phyloP scores from a whole-genome alignment of 2,329 filamentous ascomycete genomes.

The Pseudocercospora musae region DNA sequence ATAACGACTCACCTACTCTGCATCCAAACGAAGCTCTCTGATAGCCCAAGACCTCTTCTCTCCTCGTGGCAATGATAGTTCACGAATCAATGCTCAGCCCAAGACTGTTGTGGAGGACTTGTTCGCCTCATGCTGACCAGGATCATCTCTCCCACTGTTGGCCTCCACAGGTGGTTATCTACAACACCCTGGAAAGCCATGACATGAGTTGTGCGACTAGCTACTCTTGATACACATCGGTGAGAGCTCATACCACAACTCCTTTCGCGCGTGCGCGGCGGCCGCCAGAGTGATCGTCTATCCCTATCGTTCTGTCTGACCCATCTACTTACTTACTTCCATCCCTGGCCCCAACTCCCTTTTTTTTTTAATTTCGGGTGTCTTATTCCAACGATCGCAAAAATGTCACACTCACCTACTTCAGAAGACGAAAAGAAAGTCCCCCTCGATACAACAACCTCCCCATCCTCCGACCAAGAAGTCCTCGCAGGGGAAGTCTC shows the following conservation, averaged over 20 bases:
- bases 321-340: background rate
- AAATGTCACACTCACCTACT: constrained; percentile 5
- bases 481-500: constrained; percentile 20
- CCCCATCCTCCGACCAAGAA: constrained; percentile 1
- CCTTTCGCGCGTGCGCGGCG: background rate
- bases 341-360: background rate
- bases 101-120: background rate
- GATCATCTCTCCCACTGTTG: background rate
- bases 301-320: background rate
- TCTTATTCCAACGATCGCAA: background rate
- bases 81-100: background rate
- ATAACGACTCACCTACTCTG: constrained; percentile 1
- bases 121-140: background rate
- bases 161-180: background rate
- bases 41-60: background rate
- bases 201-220: background rate
- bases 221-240: background rate
- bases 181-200: background rate
- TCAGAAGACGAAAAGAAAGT: constrained; percentile 17
- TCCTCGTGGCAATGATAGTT: background rate
- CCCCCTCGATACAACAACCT: constrained; percentile 10
- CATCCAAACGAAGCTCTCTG: background rate
- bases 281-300: background rate
- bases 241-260: background rate
- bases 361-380: background rate